These are phyloP conservation scores for Geranomyces michiganensis DNA, from an alignment of 192 early-diverging fungal genomes.

Conservation along the genomic window DNA sequence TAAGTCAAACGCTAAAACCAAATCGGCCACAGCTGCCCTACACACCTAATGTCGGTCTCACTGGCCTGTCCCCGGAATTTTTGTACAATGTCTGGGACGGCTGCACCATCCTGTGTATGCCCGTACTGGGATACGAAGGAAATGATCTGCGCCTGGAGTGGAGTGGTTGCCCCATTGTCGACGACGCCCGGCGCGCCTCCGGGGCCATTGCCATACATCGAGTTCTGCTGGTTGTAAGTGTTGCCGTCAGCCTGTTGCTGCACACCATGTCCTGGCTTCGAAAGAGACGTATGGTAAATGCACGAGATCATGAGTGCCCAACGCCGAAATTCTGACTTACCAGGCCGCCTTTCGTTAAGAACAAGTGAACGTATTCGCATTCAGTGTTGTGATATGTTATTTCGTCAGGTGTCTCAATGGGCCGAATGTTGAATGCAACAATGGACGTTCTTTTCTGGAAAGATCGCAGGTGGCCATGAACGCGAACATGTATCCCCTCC, in stretches of 20 bases:
- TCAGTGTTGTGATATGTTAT: slow-evolving; percentile 76
- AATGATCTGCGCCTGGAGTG: slow-evolving; percentile 29
- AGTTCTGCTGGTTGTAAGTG: background rate
- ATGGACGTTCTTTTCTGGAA: slow-evolving; percentile 63
- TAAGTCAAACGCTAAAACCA: background rate
- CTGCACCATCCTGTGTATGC: slow-evolving; percentile 48
- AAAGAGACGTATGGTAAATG: too few relatives aligned
- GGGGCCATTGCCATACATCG: background rate
- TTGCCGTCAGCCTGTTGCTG: background rate
- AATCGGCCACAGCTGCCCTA: too few relatives aligned
- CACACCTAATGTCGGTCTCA: slow-evolving; percentile 34
- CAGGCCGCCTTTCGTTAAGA: slow-evolving; percentile 46
- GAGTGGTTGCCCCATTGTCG: slow-evolving; percentile 4
- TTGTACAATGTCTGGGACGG: slow-evolving; percentile 47
- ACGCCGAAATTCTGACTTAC: background rate
- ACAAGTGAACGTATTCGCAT: slow-evolving; percentile 66
- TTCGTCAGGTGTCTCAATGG: slow-evolving; percentile 74
- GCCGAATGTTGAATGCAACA: slow-evolving; percentile 59
- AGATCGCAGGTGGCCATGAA: slow-evolving; percentile 69
- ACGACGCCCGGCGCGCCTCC: background rate
- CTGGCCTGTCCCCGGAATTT: slow-evolving; percentile 38
- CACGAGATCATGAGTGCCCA: background rate
- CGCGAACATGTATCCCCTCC: slow-evolving; percentile 69
- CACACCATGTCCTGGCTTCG: background rate
- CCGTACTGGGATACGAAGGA: slow-evolving; percentile 22